A percentile compares a stretch with the other conserved stretches of the same genome.
Conservation (phyloP, 2,329 filamentous ascomycete genomes). For the Biscogniauxia marginata region DNA sequence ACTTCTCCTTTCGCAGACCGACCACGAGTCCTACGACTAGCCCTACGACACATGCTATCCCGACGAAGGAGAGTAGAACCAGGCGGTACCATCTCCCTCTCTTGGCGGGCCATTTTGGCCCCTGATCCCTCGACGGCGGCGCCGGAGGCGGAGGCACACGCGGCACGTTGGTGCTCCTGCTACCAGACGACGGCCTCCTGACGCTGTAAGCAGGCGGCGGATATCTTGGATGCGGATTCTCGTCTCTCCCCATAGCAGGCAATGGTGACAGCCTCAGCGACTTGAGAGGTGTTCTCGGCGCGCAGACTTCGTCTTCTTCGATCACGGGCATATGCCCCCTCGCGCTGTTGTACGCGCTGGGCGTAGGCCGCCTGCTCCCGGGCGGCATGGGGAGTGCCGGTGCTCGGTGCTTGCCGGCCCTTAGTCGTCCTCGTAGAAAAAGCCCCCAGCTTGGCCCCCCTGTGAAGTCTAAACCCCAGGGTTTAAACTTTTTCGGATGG, state of each 20-base stretch:
- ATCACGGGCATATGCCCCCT: conserved; percentile 39
- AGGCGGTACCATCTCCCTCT: conserved; percentile 37
- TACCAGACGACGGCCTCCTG: background rate
- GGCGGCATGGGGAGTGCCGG: background rate
- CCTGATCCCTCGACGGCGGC: conserved; percentile 8
- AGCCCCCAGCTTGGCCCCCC: background rate
- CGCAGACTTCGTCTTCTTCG: conserved; percentile 31
- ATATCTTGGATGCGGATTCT: background rate
- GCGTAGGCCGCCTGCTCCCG: background rate
- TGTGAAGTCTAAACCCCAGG: background rate
- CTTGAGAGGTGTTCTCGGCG: conserved; percentile 16
- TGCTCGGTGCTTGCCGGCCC: background rate
- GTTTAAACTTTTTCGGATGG: background rate
- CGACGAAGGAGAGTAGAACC: conserved; percentile 27
- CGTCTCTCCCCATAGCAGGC: background rate
- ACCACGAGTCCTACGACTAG: conserved; percentile 41
- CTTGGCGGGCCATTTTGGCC: conserved; percentile 16
- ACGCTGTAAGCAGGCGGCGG: conserved; percentile 5
- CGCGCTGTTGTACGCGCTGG: conserved; percentile 11
- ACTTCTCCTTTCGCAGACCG: conserved; percentile 37
- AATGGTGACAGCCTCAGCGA: background rate
- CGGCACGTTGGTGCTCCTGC: conserved; percentile 1
- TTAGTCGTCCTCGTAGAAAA: background rate
- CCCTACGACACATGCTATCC: conserved; percentile 35
- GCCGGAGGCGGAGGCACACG: no score